Evolutionary conservation across 2,329 filamentous ascomycete genomes (phyloP).

Genomic region (Plenodomus lindquistii): DNA sequence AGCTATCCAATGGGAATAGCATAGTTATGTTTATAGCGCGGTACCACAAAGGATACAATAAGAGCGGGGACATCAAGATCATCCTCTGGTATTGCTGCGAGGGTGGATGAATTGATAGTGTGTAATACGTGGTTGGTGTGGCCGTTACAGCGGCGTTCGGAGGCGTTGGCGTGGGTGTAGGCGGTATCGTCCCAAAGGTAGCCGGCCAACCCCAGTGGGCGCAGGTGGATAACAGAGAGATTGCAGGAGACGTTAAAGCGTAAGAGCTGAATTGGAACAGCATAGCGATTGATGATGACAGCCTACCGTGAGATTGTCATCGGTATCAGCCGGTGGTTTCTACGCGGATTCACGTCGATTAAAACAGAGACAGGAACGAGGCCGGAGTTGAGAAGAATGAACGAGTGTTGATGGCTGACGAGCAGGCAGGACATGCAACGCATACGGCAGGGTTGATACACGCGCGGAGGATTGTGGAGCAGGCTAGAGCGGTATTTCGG

Average conservation of each 20-base stretch:
- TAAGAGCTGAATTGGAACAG: constrained; percentile 10
- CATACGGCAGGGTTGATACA: constrained; percentile 14
- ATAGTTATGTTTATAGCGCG: constrained; percentile 22
- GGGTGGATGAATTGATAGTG: constrained; percentile 24
- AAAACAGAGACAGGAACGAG: constrained; percentile 11
- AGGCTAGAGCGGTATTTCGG: constrained; percentile 14
- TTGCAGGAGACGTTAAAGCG: constrained; percentile 13
- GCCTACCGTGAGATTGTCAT: constrained; percentile 20
- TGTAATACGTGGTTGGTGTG: constrained; percentile 21
- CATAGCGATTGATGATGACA: constrained; percentile 11
- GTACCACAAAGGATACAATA: constrained; percentile 24
- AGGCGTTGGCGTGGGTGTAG: constrained; percentile 13
- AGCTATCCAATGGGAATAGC: constrained; percentile 26
- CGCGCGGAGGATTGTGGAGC: constrained; percentile 12
- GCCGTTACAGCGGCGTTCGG: constrained; percentile 11
- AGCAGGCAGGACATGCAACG: constrained; percentile 12
- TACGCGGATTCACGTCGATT: constrained; percentile 13
- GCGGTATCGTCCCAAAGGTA: constrained; percentile 13
- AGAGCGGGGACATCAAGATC: constrained; percentile 22
- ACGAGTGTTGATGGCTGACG: not conserved
- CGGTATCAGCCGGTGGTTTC: constrained; percentile 19
- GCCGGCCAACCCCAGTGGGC: constrained; percentile 8
- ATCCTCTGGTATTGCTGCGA: constrained; percentile 29
- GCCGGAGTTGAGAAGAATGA: constrained; percentile 9
- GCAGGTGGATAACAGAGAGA: constrained; percentile 13